phyloP scores from a whole-genome alignment of 768 basidiomycete species.

The Gloeostereum incarnatum region DNA sequence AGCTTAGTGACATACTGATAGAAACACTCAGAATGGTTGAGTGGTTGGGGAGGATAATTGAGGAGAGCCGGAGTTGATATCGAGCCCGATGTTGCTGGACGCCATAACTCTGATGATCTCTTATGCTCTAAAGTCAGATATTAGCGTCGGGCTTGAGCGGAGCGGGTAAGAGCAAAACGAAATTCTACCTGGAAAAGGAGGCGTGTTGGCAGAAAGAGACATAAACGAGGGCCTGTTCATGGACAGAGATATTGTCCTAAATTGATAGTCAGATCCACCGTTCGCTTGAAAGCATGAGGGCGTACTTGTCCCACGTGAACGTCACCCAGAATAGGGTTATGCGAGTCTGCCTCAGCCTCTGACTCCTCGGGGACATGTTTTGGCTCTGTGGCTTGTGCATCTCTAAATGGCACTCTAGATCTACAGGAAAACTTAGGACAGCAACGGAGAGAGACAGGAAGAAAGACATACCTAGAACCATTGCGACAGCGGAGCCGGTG shows the following conservation, averaged over 20 bases:
- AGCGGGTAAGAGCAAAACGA: too few relatives aligned
- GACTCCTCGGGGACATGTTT: too few relatives aligned
- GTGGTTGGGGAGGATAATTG: background rate
- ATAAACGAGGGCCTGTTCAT: constrained; percentile 4
- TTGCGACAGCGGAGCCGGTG: constrained; percentile 4
- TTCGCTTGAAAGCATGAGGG: background rate
- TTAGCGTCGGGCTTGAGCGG: background rate
- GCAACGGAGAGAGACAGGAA: background rate
- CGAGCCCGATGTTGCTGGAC: constrained; percentile 1
- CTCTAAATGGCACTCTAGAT: constrained; percentile 7
- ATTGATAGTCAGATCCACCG: too few relatives aligned
- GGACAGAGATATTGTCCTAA: constrained; percentile 6
- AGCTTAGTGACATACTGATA: too few relatives aligned
- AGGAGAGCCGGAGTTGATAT: background rate
- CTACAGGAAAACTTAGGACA: background rate
- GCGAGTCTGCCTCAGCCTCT: constrained; percentile 1
- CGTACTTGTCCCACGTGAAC: constrained; percentile 8
- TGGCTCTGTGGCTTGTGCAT: too few relatives aligned
- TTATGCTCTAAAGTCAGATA: background rate
- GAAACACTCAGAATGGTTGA: too few relatives aligned
- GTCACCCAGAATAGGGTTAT: constrained; percentile 5
- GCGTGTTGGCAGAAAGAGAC: background rate
- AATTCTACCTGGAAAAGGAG: constrained; percentile 5
- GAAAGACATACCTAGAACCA: constrained; percentile 5
- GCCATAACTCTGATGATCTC: constrained; percentile 2